Evolutionary conservation across 140 eudicot genomes (phyloP).

Genomic region (Oenanthe javanica): DNA sequence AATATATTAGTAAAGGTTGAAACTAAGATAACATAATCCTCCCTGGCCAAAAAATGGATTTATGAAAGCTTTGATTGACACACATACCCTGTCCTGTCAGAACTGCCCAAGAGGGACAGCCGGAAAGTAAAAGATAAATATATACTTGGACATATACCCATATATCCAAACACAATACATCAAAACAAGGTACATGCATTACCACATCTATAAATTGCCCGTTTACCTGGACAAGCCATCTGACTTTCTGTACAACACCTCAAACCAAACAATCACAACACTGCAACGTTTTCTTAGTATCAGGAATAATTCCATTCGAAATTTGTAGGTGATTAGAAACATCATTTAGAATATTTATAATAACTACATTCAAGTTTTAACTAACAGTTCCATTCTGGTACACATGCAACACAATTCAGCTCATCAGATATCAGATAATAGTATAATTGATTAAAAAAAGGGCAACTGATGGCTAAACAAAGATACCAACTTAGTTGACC

Average conservation of each 20-base stretch:
- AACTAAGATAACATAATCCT: no score
- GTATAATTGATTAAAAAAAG: neutral
- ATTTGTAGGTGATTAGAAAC: neutral
- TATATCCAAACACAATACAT: no score
- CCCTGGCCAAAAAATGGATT: no score
- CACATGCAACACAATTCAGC: neutral
- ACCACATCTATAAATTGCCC: neutral
- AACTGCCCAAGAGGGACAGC: no score
- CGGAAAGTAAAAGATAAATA: no score
- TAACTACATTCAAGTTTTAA: neutral
- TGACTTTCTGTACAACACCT: neutral
- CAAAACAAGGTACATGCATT: neutral
- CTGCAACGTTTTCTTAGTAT: neutral
- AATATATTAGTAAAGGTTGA: no score
- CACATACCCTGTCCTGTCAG: no score
- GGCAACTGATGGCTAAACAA: neutral
- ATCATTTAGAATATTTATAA: neutral
- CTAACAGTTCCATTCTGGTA: neutral
- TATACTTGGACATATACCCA: no score
- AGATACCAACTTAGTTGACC: conserved; percentile 26
- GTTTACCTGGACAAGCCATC: neutral
- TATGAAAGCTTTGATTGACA: no score
- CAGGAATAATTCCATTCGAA: neutral
- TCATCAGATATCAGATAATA: neutral
- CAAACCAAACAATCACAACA: neutral